phyloP scores from a whole-genome alignment of 164 flowering plant genomes.

The Sextonia rubra region DNA sequence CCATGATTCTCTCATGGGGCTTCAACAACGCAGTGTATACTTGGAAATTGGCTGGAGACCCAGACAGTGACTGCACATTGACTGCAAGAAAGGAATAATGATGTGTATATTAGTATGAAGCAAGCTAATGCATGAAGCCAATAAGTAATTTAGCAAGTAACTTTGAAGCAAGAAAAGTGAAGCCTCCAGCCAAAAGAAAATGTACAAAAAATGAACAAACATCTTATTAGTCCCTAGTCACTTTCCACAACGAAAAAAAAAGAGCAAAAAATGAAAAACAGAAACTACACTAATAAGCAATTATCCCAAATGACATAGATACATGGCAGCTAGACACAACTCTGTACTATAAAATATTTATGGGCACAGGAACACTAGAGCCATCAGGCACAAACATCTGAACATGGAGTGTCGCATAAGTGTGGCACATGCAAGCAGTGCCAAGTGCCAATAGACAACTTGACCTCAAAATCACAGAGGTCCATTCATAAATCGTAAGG shows the following conservation, averaged over 20 bases:
- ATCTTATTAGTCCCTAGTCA: too few species aligned
- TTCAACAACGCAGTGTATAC: conserved; percentile 92
- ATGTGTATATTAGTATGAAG: neutral
- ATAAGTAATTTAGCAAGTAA: neutral
- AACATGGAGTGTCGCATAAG: neutral
- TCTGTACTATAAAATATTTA: neutral
- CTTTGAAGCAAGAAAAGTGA: neutral
- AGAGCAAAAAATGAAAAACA: neutral
- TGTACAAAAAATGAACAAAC: neutral
- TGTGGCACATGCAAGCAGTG: neutral
- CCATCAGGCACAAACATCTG: neutral
- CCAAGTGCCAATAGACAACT: neutral
- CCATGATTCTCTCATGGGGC: conserved; percentile 99
- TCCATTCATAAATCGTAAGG: neutral
- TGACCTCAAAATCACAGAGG: too few species aligned
- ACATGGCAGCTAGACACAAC: neutral
- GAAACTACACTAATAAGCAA: neutral
- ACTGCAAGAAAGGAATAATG: conserved; percentile 41
- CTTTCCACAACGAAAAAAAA: too few species aligned
- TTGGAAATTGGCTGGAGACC: conserved; percentile 95
- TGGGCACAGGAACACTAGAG: too few species aligned
- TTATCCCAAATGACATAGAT: neutral
- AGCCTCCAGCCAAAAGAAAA: neutral
- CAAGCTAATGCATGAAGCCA: neutral
- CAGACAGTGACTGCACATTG: conserved; percentile 93